Evolutionary conservation across 2,329 filamentous ascomycete genomes (phyloP), one percentile per base, ranked within the genome.

Genomic region (Curvularia verruculosa): DNA sequence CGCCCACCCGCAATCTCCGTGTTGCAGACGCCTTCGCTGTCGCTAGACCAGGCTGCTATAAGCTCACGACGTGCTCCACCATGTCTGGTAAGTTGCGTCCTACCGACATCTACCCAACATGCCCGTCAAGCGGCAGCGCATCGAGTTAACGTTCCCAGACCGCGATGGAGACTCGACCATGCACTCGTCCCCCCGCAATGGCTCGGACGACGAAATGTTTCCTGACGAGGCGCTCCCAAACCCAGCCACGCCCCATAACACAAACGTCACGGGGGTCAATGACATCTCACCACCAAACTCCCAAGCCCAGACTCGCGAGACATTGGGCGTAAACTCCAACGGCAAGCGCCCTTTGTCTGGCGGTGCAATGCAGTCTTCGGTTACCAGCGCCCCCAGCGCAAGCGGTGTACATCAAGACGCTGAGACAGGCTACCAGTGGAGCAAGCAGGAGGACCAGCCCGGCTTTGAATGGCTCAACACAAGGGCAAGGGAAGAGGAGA

Each of bases 211-310:
- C 53, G 72, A 76, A 52, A 75, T 78, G 71, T 81, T 81, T 56
- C 78, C 79, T n/a, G 71, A 73, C 41, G 78, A 80, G 53, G 70
- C 69, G 6, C 75, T 79, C 19, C 70, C 63, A 43, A 58, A 65
- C 19, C 60, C 78, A 41, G 78, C 75, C 55, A 83, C 78, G 37
- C 80, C 78, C 28, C 79, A 72, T 45, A 58, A 70, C 65, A 64
- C 64, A 54, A 59, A 65, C 29, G 59, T 59, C 36, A 55, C 60
- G 63, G 67, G 65, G 60, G 66, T 71, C 63, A 75, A 77, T n/a
- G 81, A 84, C 58, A 79, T 84, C 52, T 85, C 83, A 9, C 84
- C 84, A 34, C 83, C 84, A 23, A 80, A 81, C 52, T 85, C 83
- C 1, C 83, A 85, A 65, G 44, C 59, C 12, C 58, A 66, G 21